Conservation (phyloP, 2,329 filamentous ascomycete genomes). For the Fusarium algeriense region DNA sequence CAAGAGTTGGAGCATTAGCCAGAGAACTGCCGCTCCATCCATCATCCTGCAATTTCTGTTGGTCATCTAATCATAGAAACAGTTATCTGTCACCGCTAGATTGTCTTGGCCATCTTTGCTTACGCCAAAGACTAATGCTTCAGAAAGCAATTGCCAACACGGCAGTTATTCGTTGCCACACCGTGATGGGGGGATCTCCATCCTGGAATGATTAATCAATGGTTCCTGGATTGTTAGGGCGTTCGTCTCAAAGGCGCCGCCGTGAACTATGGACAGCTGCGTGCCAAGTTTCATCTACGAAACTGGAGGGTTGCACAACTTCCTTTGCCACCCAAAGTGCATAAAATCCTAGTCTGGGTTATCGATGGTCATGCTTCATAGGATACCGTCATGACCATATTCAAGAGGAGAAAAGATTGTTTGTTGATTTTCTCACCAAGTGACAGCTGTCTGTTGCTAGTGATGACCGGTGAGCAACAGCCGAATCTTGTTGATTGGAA, state of each 20-base stretch:
- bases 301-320: conserved; percentile 32
- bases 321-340: conserved; percentile 18
- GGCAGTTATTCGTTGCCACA: conserved; percentile 3
- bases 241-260: conserved; percentile 28
- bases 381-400: not conserved
- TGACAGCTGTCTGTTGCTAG: not conserved
- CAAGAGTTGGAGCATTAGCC: conserved; percentile 2
- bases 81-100: not conserved
- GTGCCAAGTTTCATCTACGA: conserved; percentile 37
- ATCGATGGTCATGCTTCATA: not conserved
- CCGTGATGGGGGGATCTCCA: conserved; percentile 2
- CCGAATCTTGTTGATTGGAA: not conserved
- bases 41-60: conserved; percentile 23
- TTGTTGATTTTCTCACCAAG: not conserved
- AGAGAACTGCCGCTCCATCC: conserved; percentile 5
- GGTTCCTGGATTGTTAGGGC: conserved; percentile 3
- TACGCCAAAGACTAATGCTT: not conserved
- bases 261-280: conserved; percentile 39
- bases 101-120: not conserved
- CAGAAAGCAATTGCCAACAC: not conserved
- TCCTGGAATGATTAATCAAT: not conserved
- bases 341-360: conserved; percentile 11
- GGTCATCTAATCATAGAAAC: not conserved
- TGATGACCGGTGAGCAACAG: not conserved
- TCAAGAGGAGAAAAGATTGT: not conserved